Evolutionary conservation across 2,329 filamentous ascomycete species (phyloP).

Genomic region (Colletotrichum sp.): DNA sequence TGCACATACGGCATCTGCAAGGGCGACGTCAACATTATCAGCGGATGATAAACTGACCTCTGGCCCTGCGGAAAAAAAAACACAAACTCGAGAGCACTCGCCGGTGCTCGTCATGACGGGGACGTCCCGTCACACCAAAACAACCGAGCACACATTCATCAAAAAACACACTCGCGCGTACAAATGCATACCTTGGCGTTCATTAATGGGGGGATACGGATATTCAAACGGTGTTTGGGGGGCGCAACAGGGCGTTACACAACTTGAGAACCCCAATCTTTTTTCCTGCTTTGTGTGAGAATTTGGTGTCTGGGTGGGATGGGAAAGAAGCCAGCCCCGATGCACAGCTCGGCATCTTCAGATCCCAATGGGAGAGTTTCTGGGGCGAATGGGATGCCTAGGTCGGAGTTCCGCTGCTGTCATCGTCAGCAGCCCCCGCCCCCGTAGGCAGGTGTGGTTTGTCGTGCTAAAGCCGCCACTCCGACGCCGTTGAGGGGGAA

Average conservation of each 20-base stretch:
- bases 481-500: not conserved
- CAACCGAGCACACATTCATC: not conserved
- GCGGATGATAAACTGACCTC: slow-evolving; percentile 32
- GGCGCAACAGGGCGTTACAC: not conserved
- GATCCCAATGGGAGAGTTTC: not conserved
- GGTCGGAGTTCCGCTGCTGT: not conserved
- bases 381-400: not conserved
- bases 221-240: not conserved
- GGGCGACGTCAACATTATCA: slow-evolving; percentile 51
- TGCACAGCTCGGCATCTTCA: not conserved
- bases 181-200: not conserved
- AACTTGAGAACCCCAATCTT: not conserved
- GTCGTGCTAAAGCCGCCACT: not conserved
- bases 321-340: not conserved
- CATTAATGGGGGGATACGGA: not conserved
- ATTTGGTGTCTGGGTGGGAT: not conserved
- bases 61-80: slow-evolving; percentile 2
- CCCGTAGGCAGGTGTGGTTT: not conserved
- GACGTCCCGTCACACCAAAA: not conserved
- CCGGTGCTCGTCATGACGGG: slow-evolving; percentile 1
- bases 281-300: not conserved
- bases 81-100: not conserved
- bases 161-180: not conserved
- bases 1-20: slow-evolving; percentile 60
- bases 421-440: not conserved